Evolutionary conservation across 2,329 filamentous ascomycete genomes (phyloP).

Genomic region (Trichoderma polysporum): DNA sequence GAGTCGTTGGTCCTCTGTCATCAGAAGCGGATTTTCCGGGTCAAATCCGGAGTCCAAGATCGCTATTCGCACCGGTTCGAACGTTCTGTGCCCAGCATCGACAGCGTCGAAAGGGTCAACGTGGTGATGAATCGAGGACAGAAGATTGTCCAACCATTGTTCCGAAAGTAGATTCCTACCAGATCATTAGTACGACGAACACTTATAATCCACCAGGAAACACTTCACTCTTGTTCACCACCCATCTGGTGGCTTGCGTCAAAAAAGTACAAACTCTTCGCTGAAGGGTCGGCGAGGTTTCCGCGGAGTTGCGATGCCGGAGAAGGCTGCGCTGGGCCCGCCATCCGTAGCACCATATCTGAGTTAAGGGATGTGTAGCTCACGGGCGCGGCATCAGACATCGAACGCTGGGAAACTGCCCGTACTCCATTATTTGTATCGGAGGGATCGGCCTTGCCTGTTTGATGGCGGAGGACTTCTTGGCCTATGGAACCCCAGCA

Average conservation of each 20-base stretch:
- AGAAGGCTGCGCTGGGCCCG: not conserved
- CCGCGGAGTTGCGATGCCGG: not conserved
- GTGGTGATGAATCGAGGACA: not conserved
- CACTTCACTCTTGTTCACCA: not conserved
- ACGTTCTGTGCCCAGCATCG: not conserved
- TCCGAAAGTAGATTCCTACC: not conserved
- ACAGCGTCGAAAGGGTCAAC: not conserved
- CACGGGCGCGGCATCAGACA: not conserved
- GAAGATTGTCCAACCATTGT: not conserved
- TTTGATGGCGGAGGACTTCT: slow-evolving; percentile 1
- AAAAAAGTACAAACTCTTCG: slow-evolving; percentile 1
- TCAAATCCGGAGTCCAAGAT: slow-evolving; percentile 6
- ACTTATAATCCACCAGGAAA: not conserved
- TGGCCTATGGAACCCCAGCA: slow-evolving; percentile 7
- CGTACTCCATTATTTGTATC: not conserved
- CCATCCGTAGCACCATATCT: not conserved
- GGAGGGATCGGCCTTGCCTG: not conserved
- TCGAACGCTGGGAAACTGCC: not conserved
- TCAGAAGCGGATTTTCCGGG: not conserved
- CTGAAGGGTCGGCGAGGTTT: not conserved
- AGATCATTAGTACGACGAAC: not conserved
- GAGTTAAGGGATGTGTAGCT: not conserved
- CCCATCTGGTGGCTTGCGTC: not conserved
- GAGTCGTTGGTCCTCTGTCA: not conserved
- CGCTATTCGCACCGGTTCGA: slow-evolving; percentile 1